These are phyloP conservation scores for Euphorbia schlechtendalii DNA, from an alignment of 441 rosid species.

Conservation along the genomic window DNA sequence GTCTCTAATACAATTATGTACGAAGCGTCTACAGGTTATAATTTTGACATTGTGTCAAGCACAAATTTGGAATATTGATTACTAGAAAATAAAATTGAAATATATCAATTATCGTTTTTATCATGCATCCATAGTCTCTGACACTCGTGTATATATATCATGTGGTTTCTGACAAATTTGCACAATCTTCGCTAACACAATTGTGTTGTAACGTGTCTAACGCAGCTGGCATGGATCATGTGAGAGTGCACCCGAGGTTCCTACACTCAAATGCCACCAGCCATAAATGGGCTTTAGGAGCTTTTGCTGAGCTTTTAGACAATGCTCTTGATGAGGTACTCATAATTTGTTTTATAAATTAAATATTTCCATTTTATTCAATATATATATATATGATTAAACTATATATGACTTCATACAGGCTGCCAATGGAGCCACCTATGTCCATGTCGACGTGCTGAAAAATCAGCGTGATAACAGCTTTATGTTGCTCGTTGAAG, in stretches of 20 bases:
- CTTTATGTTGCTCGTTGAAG: slow-evolving; percentile 74
- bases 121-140: no score
- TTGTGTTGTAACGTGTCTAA: no score
- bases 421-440: slow-evolving; percentile 74
- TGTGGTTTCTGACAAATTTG: no score
- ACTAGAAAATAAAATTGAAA: no score
- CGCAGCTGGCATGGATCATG: slow-evolving; percentile 85
- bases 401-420: slow-evolving; percentile 11
- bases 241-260: slow-evolving; percentile 92
- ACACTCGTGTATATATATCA: no score
- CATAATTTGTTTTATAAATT: slow-evolving; percentile 3
- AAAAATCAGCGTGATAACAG: slow-evolving; percentile 52
- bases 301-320: slow-evolving; percentile 91
- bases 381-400: no score
- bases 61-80: not conserved
- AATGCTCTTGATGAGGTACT: slow-evolving; percentile 85
- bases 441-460: slow-evolving; percentile 58
- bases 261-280: slow-evolving; percentile 94
- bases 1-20: no score
- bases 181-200: no score
- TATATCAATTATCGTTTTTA: no score
- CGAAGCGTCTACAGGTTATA: no score
- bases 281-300: slow-evolving; percentile 99
- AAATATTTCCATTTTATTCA: not conserved
- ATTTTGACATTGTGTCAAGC: not conserved